Conservation (phyloP, 75 land plant genomes). For the Sequoiadendron giganteum region DNA sequence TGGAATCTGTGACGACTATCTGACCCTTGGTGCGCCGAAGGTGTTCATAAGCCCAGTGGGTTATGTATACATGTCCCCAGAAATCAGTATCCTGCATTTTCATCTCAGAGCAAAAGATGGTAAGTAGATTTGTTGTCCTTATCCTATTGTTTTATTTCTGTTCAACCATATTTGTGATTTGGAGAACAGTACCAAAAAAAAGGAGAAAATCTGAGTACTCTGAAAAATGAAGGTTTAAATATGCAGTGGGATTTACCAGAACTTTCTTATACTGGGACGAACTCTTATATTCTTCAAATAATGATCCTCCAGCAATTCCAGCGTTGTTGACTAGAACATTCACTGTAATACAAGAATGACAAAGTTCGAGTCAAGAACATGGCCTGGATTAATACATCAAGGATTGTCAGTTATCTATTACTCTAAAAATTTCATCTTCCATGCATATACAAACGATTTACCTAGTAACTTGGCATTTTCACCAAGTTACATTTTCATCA, state of each 20-base stretch:
- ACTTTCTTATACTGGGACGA: slow-evolving; percentile 5
- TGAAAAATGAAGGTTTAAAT: not conserved
- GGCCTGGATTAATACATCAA: not conserved
- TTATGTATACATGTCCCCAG: slow-evolving; percentile 28
- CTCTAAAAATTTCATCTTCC: not conserved
- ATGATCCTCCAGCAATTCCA: slow-evolving; percentile 18
- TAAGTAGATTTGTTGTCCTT: not conserved
- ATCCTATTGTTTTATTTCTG: not conserved
- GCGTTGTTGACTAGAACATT: slow-evolving; percentile 48
- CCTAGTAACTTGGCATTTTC: not conserved
- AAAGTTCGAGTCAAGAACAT: not conserved
- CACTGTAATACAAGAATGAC: slow-evolving; percentile 17
- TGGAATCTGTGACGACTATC: slow-evolving; percentile 31
- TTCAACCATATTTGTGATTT: not conserved
- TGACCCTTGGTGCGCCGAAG: slow-evolving; percentile 32
- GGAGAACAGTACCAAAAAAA: not conserved
- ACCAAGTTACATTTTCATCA: not conserved
- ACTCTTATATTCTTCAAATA: slow-evolving; percentile 29
- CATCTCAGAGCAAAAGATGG: not conserved
- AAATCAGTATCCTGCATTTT: slow-evolving; percentile 32
- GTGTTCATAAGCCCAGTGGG: slow-evolving; percentile 33
- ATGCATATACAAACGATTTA: not conserved
- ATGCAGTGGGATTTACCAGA: slow-evolving; percentile 18
- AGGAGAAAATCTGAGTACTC: not conserved
- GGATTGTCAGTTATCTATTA: not conserved